Percentiles rank a stretch among this genome's conserved stretches.
These are phyloP conservation scores for Millerozyma miso DNA, from an alignment of 805 yeast genomes.

Conservation along the genomic window DNA sequence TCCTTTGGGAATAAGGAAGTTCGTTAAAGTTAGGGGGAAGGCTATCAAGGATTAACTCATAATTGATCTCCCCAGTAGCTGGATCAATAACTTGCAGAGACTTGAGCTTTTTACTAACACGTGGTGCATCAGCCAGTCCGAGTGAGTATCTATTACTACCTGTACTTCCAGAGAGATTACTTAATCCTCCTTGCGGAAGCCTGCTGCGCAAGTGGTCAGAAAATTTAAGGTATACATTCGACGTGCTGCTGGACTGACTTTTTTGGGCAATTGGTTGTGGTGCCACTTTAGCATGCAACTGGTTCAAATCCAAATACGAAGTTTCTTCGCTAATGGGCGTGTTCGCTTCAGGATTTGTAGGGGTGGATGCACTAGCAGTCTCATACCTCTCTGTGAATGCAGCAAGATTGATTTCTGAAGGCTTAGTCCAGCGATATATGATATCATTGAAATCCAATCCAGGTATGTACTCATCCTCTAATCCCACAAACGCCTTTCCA, in stretches of 20 bases:
- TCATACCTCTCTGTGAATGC: slow-evolving; percentile 3
- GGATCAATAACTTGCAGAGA: slow-evolving; percentile 13
- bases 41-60: slow-evolving; percentile 36
- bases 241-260: slow-evolving; percentile 7
- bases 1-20: slow-evolving; percentile 59
- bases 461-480: slow-evolving; percentile 76
- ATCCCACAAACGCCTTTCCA: slow-evolving; percentile 35
- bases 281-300: slow-evolving; percentile 40
- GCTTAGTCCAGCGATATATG: slow-evolving; percentile 44
- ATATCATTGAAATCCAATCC: slow-evolving; percentile 56
- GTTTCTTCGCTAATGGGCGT: slow-evolving; percentile 31
- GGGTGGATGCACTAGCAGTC: background rate
- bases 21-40: slow-evolving; percentile 52
- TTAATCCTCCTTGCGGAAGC: slow-evolving; percentile 7
- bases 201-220: slow-evolving; percentile 20
- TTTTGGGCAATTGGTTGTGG: slow-evolving; percentile 35
- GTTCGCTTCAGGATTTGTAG: slow-evolving; percentile 14
- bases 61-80: slow-evolving; percentile 30
- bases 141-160: slow-evolving; percentile 5
- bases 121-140: slow-evolving; percentile 10
- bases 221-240: slow-evolving; percentile 17
- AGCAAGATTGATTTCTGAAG: slow-evolving; percentile 12
- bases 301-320: slow-evolving; percentile 38
- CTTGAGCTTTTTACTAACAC: slow-evolving; percentile 22
- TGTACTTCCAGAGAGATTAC: slow-evolving; percentile 1